Conservation (phyloP, 441 rosid genomes). For the Croton laevigatus region DNA sequence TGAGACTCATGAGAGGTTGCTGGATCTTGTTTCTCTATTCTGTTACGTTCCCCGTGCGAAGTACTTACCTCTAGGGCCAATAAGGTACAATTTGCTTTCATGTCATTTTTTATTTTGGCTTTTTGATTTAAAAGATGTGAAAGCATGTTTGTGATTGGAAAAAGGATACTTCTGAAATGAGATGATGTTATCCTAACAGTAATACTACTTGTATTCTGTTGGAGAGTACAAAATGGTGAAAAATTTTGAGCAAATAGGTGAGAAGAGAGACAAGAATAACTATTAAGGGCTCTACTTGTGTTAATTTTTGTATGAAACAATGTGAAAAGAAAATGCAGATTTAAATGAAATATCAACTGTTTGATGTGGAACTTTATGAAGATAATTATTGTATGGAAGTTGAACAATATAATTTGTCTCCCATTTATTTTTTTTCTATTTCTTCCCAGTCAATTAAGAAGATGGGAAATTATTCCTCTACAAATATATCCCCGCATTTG, state of each 20-base stretch:
- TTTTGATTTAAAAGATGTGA: background rate
- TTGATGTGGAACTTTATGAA: background rate
- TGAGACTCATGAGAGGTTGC: constrained; percentile 91
- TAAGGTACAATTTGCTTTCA: constrained; percentile 50
- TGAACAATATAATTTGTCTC: background rate
- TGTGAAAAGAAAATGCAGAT: background rate
- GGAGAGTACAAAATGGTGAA: background rate
- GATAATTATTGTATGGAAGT: background rate
- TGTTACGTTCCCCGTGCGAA: constrained; percentile 95
- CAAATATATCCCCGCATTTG: background rate
- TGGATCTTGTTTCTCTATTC: constrained; percentile 93
- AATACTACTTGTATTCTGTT: background rate
- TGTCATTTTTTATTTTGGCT: constrained; percentile 1
- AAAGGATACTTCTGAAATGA: background rate
- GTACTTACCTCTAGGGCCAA: constrained; percentile 95
- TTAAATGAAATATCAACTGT: background rate
- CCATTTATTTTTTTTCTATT: no score
- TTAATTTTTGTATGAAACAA: background rate
- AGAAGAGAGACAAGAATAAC: background rate
- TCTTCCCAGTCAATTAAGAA: no score
- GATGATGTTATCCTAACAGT: background rate
- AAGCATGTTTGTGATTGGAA: background rate
- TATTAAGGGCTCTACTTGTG: background rate
- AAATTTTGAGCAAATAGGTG: background rate
- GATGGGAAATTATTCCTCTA: no score